A percentile compares a stretch with the other conserved stretches of the same genome.
Evolutionary conservation across 2,329 filamentous ascomycete species (phyloP).

Genomic region (Daldinia eschscholtzii): DNA sequence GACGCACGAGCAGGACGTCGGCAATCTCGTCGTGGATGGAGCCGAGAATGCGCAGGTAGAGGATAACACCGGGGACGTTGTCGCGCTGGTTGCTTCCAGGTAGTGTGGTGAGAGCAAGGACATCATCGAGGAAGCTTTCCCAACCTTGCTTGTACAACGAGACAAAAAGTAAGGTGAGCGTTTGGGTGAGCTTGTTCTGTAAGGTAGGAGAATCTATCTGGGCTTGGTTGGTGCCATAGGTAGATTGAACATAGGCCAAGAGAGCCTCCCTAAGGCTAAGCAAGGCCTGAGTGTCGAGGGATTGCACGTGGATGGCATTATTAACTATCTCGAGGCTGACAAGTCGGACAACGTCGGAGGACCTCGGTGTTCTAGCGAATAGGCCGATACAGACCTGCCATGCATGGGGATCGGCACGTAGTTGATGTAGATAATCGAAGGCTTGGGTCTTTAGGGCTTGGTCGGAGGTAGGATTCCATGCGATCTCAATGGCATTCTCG

Average conservation of each 20-base stretch:
- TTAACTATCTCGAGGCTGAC: constrained; percentile 94
- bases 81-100: constrained; percentile 71
- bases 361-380: constrained; percentile 81
- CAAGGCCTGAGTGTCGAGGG: constrained; percentile 79
- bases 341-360: constrained; percentile 87
- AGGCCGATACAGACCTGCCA: constrained; percentile 92
- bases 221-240: constrained; percentile 73
- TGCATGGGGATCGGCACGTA: constrained; percentile 84
- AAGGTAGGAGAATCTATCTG: constrained; percentile 79
- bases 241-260: constrained; percentile 81
- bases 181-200: constrained; percentile 98
- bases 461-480: constrained; percentile 84
- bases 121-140: constrained; percentile 92
- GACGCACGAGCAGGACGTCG: constrained; percentile 86
- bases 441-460: constrained; percentile 83
- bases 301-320: constrained; percentile 84
- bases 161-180: constrained; percentile 92
- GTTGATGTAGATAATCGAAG: constrained; percentile 81
- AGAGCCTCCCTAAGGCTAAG: constrained; percentile 83
- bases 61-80: constrained; percentile 80
- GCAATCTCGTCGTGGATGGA: constrained; percentile 98
- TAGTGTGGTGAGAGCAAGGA: constrained; percentile 78
- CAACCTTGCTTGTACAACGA: constrained; percentile 87
- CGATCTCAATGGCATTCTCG: constrained; percentile 95
- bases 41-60: constrained; percentile 89